These are phyloP conservation scores for Strigomonas galati DNA, from an alignment of 208 protist species.

Conservation along the genomic window DNA sequence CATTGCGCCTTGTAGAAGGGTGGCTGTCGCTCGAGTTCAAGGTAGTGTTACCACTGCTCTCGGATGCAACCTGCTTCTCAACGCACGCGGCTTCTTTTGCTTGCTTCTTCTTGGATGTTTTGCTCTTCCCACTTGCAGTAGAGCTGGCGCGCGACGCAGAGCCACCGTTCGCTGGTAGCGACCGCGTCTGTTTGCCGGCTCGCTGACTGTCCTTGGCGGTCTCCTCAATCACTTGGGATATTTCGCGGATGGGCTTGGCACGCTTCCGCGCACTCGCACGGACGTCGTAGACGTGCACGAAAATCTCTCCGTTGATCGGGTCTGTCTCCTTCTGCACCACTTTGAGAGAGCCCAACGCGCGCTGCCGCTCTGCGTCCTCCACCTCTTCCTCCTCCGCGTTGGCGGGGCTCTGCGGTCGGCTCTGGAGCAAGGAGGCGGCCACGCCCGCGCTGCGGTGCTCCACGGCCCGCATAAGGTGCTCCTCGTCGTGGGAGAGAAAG, in stretches of 20 bases:
- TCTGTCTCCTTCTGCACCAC: slow-evolving; percentile 63
- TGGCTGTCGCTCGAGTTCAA: too few relatives aligned
- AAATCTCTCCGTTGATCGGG: slow-evolving; percentile 48
- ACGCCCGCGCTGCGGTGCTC: slow-evolving; percentile 80
- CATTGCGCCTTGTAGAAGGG: neutral
- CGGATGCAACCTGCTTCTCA: too few relatives aligned
- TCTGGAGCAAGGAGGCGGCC: slow-evolving; percentile 53
- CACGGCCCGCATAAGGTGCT: slow-evolving; percentile 69
- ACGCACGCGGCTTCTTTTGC: neutral
- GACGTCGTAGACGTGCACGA: slow-evolving; percentile 84
- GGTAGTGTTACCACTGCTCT: too few relatives aligned
- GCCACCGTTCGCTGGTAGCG: too few relatives aligned
- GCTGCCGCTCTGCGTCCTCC: neutral
- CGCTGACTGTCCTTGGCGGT: slow-evolving; percentile 37
- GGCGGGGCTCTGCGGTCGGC: slow-evolving; percentile 35
- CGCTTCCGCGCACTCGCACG: slow-evolving; percentile 51
- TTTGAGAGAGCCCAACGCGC: slow-evolving; percentile 45
- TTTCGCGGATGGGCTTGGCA: slow-evolving; percentile 77
- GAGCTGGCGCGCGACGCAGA: neutral
- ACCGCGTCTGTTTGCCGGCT: neutral
- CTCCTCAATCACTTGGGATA: slow-evolving; percentile 78
- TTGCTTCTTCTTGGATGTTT: slow-evolving; percentile 1
- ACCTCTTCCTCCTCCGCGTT: slow-evolving; percentile 10
- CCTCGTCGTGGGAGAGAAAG: slow-evolving; percentile 74
- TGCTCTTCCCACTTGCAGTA: neutral